phyloP scores from a whole-genome alignment of 768 basidiomycete genomes.

The Pleurotus eryngii region DNA sequence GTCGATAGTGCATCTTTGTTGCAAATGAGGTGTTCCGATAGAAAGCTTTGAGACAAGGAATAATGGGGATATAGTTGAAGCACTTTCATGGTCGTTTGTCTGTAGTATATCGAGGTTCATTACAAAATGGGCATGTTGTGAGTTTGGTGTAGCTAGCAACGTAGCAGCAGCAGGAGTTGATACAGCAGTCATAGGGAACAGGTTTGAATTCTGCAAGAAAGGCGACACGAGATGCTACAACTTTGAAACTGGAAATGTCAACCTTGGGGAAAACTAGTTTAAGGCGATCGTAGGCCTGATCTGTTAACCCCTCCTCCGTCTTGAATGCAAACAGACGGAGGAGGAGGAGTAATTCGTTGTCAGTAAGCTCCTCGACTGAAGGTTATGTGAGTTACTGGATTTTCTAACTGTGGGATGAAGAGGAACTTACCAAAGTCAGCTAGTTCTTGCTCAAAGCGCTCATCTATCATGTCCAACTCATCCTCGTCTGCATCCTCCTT shows the following conservation, averaged over 20 bases:
- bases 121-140: slow-evolving; percentile 34
- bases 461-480: slow-evolving; percentile 10
- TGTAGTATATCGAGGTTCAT: slow-evolving; percentile 19
- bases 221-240: slow-evolving; percentile 15
- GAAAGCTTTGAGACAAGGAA: slow-evolving; percentile 28
- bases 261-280: slow-evolving; percentile 18
- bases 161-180: slow-evolving; percentile 37
- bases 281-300: slow-evolving; percentile 22
- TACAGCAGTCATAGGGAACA: slow-evolving; percentile 36
- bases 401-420: not conserved
- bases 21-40: slow-evolving; percentile 19
- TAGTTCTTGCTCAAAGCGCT: slow-evolving; percentile 14
- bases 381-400: not conserved
- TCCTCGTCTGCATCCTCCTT: too few relatives aligned
- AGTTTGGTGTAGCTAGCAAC: slow-evolving; percentile 25
- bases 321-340: slow-evolving; percentile 28
- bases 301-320: slow-evolving; percentile 21
- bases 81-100: slow-evolving; percentile 18
- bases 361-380: slow-evolving; percentile 18
- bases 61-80: slow-evolving; percentile 37
- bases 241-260: slow-evolving; percentile 15
- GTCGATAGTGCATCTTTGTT: slow-evolving; percentile 25
- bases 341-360: slow-evolving; percentile 22
- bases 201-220: slow-evolving; percentile 31
- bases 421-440: slow-evolving; percentile 13